Conservation (phyloP, 177 flowering plant species). For the Vitis hybrid region DNA sequence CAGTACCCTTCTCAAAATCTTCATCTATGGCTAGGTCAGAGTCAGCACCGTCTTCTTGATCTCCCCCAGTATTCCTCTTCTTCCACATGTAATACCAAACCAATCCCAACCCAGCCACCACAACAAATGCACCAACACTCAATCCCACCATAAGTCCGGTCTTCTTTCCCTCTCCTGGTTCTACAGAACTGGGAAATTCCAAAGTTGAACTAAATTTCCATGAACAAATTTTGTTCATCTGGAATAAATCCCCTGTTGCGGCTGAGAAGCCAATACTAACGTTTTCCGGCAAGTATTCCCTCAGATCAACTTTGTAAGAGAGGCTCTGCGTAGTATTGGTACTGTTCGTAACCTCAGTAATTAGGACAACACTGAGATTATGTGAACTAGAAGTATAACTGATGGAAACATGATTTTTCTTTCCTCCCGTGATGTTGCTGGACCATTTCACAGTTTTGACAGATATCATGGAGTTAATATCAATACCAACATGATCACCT, state of each 20-base stretch:
- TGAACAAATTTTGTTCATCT: constrained; percentile 18
- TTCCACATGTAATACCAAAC: constrained; percentile 2
- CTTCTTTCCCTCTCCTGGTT: neutral
- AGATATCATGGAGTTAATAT: no score
- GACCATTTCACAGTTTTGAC: no score
- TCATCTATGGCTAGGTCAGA: constrained; percentile 5
- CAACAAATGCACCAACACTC: neutral
- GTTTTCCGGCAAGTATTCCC: constrained; percentile 21
- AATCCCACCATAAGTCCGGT: constrained; percentile 4
- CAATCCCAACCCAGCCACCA: constrained; percentile 6
- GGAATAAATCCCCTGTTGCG: constrained; percentile 13
- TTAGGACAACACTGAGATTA: no score
- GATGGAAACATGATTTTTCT: no score
- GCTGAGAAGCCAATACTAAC: constrained; percentile 43
- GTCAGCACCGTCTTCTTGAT: neutral
- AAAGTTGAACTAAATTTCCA: constrained; percentile 42
- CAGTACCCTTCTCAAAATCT: constrained; percentile 18
- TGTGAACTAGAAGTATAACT: no score
- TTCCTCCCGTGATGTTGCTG: no score
- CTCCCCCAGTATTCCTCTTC: neutral
- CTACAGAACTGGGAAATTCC: neutral
- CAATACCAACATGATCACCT: no score
- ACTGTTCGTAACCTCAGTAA: no score
- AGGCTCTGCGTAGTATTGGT: no score
- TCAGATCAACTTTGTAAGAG: constrained; percentile 23